Evolutionary conservation across 345 rosid species (phyloP).

Genomic region (Rhodamnia argentea): DNA sequence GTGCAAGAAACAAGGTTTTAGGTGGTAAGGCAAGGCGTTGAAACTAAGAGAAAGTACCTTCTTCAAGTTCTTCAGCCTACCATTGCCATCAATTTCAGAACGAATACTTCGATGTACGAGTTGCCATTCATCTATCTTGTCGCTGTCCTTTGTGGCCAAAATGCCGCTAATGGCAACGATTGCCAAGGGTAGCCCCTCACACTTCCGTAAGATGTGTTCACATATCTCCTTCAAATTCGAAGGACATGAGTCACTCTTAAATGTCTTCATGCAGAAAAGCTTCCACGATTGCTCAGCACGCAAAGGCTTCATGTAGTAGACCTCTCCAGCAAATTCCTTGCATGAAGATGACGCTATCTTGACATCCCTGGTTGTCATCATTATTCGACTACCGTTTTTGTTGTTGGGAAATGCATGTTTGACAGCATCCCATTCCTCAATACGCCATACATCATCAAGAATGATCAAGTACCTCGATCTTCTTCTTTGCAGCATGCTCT

Average conservation of each 20-base stretch:
- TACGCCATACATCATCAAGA: slow-evolving; percentile 12
- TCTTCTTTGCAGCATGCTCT: background rate
- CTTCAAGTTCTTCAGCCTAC: background rate
- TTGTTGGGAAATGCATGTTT: slow-evolving; percentile 4
- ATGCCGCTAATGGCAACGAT: slow-evolving; percentile 18
- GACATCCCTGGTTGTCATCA: slow-evolving; percentile 14
- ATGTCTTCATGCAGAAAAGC: slow-evolving; percentile 13
- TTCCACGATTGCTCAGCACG: background rate
- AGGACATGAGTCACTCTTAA: slow-evolving; percentile 1
- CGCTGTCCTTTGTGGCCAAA: slow-evolving; percentile 8
- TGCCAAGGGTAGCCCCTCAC: background rate
- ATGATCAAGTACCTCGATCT: slow-evolving; percentile 7
- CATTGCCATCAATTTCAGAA: background rate
- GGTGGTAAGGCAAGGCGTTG: background rate
- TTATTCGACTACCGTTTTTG: slow-evolving; percentile 5
- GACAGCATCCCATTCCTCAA: slow-evolving; percentile 7
- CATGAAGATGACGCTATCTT: slow-evolving; percentile 4
- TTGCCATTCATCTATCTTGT: slow-evolving; percentile 10
- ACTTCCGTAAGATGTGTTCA: background rate
- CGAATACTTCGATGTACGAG: slow-evolving; percentile 5
- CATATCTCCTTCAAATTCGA: slow-evolving; percentile 4
- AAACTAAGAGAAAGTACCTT: background rate
- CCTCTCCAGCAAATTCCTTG: background rate
- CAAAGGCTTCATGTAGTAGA: slow-evolving; percentile 5
- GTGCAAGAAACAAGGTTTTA: slow-evolving; percentile 5